These are phyloP conservation scores for Aspergillus fructus DNA, from an alignment of 2,329 filamentous ascomycete species.

Conservation along the genomic window DNA sequence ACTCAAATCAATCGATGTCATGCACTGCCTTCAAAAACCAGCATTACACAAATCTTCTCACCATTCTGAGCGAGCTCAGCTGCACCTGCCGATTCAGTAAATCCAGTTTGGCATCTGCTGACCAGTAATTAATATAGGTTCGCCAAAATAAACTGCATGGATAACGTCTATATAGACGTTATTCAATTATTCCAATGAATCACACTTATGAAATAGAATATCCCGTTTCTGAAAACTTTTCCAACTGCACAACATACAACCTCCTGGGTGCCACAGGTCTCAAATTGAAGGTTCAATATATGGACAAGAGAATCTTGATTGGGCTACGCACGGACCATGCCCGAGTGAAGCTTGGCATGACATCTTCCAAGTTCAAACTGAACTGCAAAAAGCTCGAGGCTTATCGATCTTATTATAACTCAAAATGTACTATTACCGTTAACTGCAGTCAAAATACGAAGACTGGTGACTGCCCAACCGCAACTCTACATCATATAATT, in stretches of 20 bases:
- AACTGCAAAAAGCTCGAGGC: not conserved
- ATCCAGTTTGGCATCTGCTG: not conserved
- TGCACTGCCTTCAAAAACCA: slow-evolving; percentile 62
- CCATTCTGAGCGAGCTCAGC: slow-evolving; percentile 50
- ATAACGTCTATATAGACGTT: not conserved
- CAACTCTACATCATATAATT: not conserved
- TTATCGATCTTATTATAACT: not conserved
- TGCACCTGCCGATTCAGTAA: not conserved
- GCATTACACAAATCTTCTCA: slow-evolving; percentile 66
- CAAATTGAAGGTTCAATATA: no score
- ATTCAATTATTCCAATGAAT: not conserved
- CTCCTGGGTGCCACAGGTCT: not conserved
- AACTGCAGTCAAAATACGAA: not conserved
- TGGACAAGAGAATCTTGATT: not conserved
- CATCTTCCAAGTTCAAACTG: slow-evolving; percentile 17
- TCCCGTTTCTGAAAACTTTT: not conserved
- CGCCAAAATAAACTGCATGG: not conserved
- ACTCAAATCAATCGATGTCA: slow-evolving; percentile 23
- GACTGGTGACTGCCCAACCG: not conserved
- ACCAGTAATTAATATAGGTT: slow-evolving; percentile 1
- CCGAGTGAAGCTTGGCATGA: slow-evolving; percentile 31
- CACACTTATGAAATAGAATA: not conserved
- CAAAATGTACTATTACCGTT: not conserved
- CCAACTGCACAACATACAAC: not conserved
- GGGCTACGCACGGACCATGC: slow-evolving; percentile 27